These are phyloP conservation scores for Balakata baccata DNA, from an alignment of 345 rosid genomes.

Conservation along the genomic window DNA sequence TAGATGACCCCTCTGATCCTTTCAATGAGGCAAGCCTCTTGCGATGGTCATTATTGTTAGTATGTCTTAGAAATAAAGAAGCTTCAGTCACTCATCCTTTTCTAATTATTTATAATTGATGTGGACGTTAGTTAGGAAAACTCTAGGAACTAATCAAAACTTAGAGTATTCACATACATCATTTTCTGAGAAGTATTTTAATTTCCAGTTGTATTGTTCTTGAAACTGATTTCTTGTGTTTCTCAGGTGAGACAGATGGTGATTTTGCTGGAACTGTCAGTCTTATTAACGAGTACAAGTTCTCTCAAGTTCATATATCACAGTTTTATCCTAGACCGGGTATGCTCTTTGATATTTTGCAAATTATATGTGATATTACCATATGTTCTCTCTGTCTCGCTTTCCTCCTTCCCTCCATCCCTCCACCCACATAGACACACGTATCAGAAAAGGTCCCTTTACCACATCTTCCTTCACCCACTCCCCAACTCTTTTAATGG, in stretches of 20 bases:
- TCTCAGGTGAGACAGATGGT: slow-evolving; percentile 83
- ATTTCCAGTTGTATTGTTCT: slow-evolving; percentile 1
- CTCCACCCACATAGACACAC: background rate
- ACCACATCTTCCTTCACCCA: too few relatives aligned
- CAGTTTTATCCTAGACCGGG: slow-evolving; percentile 98
- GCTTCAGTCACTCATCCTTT: background rate
- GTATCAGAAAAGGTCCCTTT: background rate
- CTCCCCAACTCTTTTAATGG: background rate
- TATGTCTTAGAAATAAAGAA: background rate
- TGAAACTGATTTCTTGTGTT: slow-evolving; percentile 9
- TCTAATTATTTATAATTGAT: background rate
- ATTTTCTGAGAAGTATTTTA: slow-evolving; percentile 1
- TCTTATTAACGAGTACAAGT: slow-evolving; percentile 69
- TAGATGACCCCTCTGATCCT: background rate
- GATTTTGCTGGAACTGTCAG: slow-evolving; percentile 74
- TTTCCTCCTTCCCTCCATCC: background rate
- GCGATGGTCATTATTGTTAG: background rate
- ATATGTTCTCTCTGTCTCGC: background rate
- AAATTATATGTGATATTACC: background rate
- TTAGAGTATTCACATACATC: background rate
- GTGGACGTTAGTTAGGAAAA: background rate
- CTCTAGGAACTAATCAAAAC: background rate
- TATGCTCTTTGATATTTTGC: slow-evolving; percentile 22
- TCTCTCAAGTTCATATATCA: slow-evolving; percentile 93
- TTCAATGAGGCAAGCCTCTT: background rate